These are phyloP conservation scores for Pichia insulana DNA, from an alignment of 805 yeast genomes.

Conservation along the genomic window DNA sequence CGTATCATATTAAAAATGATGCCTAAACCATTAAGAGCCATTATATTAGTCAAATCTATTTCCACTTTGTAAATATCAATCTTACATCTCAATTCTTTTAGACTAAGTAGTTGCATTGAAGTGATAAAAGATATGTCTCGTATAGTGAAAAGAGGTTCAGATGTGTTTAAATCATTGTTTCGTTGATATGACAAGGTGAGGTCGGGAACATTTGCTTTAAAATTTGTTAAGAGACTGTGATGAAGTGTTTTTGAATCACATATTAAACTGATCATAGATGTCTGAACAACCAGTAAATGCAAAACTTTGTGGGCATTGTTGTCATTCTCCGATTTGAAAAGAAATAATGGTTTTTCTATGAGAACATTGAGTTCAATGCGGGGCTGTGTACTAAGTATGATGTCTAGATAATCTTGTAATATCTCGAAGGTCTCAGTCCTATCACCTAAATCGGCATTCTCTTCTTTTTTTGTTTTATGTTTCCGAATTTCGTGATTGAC, in stretches of 20 bases:
- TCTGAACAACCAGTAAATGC: slow-evolving; percentile 16
- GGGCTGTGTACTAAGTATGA: slow-evolving; percentile 14
- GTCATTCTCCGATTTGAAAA: slow-evolving; percentile 16
- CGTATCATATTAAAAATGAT: slow-evolving; percentile 4
- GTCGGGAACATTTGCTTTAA: slow-evolving; percentile 18
- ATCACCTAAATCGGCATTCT: background rate
- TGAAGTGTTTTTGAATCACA: slow-evolving; percentile 6
- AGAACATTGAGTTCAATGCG: slow-evolving; percentile 17
- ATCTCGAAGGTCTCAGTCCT: background rate
- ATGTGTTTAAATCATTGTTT: slow-evolving; percentile 5
- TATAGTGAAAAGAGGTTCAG: slow-evolving; percentile 5
- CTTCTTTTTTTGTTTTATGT: no score
- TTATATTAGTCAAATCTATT: slow-evolving; percentile 23
- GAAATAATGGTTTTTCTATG: slow-evolving; percentile 22
- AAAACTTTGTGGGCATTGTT: slow-evolving; percentile 4
- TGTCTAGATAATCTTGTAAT: background rate
- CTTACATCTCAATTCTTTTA: background rate
- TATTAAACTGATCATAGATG: slow-evolving; percentile 19
- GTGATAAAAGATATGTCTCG: slow-evolving; percentile 16
- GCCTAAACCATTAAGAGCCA: slow-evolving; percentile 21
- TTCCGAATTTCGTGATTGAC: background rate
- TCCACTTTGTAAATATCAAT: background rate
- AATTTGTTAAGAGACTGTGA: slow-evolving; percentile 5
- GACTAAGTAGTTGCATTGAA: background rate
- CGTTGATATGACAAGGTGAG: slow-evolving; percentile 16